A percentile compares a stretch with the other conserved stretches of the same genome.
phyloP scores from a whole-genome alignment of 305 asterid genomes.

The Striga hermonthica region DNA sequence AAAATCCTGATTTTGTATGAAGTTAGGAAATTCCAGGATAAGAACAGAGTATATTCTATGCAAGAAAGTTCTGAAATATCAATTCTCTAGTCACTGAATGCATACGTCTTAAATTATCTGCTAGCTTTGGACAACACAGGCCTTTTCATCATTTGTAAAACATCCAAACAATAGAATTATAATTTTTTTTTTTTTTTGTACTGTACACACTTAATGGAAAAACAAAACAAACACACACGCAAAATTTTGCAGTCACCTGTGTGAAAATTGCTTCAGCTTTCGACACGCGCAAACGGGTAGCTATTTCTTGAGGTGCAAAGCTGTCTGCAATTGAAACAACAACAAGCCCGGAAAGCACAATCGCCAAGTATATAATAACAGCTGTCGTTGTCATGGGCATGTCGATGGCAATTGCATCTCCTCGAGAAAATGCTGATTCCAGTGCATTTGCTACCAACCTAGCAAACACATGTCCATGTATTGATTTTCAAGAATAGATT shows the following conservation, averaged over 20 bases:
- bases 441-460: conserved; percentile 94
- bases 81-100: background rate
- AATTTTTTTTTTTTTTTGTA: too few relatives aligned
- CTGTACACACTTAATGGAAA: too few relatives aligned
- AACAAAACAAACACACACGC: too few relatives aligned
- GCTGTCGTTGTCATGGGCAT: conserved; percentile 93
- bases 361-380: conserved; percentile 78
- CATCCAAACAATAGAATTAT: background rate
- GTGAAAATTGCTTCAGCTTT: conserved; percentile 85
- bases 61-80: conserved; percentile 10
- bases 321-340: conserved; percentile 98
- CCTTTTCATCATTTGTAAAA: conserved; percentile 2
- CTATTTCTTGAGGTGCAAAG: conserved; percentile 90
- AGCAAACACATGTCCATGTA: conserved; percentile 14
- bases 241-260: conserved; percentile 48
- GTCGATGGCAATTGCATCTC: conserved; percentile 89
- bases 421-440: conserved; percentile 60
- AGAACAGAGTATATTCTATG: conserved; percentile 11
- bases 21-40: conserved; percentile 21
- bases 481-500: background rate
- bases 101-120: background rate
- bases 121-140: background rate
- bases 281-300: conserved; percentile 73
- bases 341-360: conserved; percentile 69
- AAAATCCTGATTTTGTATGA: conserved; percentile 53